Conservation (phyloP, 2,329 filamentous ascomycete genomes). For the Penicillium sp. region DNA sequence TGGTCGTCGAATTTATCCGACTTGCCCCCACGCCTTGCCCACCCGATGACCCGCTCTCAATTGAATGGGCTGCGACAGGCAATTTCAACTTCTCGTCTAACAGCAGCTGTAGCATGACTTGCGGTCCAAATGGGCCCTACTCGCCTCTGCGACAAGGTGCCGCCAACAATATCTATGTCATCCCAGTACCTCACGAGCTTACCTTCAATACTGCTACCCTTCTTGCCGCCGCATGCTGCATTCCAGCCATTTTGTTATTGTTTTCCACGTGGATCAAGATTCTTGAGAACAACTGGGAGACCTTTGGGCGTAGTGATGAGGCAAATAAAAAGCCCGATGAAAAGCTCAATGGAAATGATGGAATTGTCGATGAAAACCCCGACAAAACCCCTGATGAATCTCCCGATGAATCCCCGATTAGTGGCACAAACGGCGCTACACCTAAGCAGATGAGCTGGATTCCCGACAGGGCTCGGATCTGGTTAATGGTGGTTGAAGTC, state of each 20-base stretch:
- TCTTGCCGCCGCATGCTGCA: conserved; percentile 59
- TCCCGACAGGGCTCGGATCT: conserved; percentile 32
- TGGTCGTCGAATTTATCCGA: conserved; percentile 62
- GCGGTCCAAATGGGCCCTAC: conserved; percentile 32
- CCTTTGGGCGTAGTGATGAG: conserved; percentile 33
- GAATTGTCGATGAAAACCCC: no score
- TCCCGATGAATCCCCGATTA: conserved; percentile 42
- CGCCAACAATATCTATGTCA: conserved; percentile 58
- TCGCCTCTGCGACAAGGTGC: conserved; percentile 54
- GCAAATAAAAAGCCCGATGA: conserved; percentile 27
- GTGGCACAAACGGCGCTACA: conserved; percentile 54
- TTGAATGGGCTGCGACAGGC: conserved; percentile 34
- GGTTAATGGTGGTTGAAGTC: conserved; percentile 48
- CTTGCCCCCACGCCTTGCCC: conserved; percentile 44
- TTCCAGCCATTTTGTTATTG: conserved; percentile 59
- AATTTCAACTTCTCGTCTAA: conserved; percentile 12
- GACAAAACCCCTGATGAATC: no score
- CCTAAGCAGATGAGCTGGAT: conserved; percentile 45
- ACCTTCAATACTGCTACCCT: conserved; percentile 58
- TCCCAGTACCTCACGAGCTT: conserved; percentile 53
- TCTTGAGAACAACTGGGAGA: conserved; percentile 57
- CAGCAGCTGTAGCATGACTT: conserved; percentile 11
- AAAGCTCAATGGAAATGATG: no score
- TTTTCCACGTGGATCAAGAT: conserved; percentile 62
- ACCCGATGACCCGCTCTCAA: conserved; percentile 35